Conservation (phyloP, 495 filamentous ascomycete genomes). For the Penicillium arizonense region DNA sequence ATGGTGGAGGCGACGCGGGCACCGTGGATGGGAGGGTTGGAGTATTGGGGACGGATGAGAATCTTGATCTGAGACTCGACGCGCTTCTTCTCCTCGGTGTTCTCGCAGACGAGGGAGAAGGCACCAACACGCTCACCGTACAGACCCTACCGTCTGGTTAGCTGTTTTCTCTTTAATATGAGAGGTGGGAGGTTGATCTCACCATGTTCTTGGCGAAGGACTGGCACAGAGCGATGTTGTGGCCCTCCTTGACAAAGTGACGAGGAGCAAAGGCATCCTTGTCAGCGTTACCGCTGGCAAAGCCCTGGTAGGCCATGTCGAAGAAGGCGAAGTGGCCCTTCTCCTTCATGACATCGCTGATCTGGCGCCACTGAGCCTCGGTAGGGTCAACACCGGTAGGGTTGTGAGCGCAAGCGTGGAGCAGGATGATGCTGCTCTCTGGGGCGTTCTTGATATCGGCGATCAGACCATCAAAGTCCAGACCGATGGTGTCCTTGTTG, state of each 20-base stretch:
- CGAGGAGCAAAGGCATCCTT: constrained; percentile 89
- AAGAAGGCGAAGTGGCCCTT: constrained; percentile 94
- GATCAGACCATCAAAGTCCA: constrained; percentile 94
- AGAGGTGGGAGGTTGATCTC: constrained; percentile 9
- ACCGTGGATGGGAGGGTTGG: constrained; percentile 94
- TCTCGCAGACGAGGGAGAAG: constrained; percentile 86
- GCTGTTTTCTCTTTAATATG: neutral
- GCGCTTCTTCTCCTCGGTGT: constrained; percentile 88
- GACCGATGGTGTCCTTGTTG: constrained; percentile 96
- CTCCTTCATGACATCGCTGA: constrained; percentile 85
- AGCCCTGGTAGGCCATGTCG: constrained; percentile 99
- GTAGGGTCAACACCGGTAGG: constrained; percentile 97
- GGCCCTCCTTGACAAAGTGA: constrained; percentile 89
- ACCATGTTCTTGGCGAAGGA: constrained; percentile 99
- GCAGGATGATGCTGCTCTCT: constrained; percentile 80
- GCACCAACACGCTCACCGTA: constrained; percentile 98
- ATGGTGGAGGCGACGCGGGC: constrained; percentile 92
- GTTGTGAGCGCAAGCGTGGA: constrained; percentile 98
- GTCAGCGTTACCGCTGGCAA: constrained; percentile 89
- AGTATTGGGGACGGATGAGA: constrained; percentile 94
- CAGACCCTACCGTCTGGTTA: constrained; percentile 60
- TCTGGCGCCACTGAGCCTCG: constrained; percentile 86
- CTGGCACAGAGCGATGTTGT: constrained; percentile 85
- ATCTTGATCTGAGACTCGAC: constrained; percentile 99
- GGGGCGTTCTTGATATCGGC: constrained; percentile 89